Conservation (phyloP, 108 stramenopile genomes). For the Schizochytrium sp. region DNA sequence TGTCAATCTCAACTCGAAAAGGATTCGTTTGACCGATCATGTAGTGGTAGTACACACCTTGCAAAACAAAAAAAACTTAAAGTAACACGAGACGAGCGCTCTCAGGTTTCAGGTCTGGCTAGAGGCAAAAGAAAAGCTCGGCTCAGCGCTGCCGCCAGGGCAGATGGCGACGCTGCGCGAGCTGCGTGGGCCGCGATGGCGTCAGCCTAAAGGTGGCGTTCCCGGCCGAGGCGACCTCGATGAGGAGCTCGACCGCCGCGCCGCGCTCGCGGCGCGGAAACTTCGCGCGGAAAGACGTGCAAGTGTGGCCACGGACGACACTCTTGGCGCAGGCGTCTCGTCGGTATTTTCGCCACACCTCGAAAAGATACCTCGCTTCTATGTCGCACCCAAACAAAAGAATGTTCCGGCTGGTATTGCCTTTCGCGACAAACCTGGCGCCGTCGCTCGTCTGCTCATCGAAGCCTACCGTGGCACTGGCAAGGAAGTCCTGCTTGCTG, state of each 20-base stretch:
- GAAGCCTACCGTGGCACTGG: background rate
- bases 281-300: background rate
- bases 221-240: background rate
- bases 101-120: too few species aligned
- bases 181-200: background rate
- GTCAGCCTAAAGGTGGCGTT: background rate
- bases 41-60: too few species aligned
- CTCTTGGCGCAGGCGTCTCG: background rate
- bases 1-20: too few species aligned
- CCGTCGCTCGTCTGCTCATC: background rate
- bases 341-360: background rate
- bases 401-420: background rate
- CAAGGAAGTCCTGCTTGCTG: background rate
- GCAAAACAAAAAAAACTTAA: too few species aligned
- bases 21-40: too few species aligned
- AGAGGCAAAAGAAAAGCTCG: too few species aligned
- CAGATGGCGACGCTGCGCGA: background rate
- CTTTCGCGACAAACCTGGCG: constrained; percentile 7
- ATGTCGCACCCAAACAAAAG: background rate
- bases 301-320: background rate
- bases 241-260: background rate
- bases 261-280: background rate
- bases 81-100: too few species aligned
- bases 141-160: too few species aligned
- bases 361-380: background rate